Percentiles rank a stretch among this genome's conserved stretches.
These are phyloP conservation scores for Cyclotella atomus DNA, from an alignment of 108 stramenopile species.

Conservation along the genomic window DNA sequence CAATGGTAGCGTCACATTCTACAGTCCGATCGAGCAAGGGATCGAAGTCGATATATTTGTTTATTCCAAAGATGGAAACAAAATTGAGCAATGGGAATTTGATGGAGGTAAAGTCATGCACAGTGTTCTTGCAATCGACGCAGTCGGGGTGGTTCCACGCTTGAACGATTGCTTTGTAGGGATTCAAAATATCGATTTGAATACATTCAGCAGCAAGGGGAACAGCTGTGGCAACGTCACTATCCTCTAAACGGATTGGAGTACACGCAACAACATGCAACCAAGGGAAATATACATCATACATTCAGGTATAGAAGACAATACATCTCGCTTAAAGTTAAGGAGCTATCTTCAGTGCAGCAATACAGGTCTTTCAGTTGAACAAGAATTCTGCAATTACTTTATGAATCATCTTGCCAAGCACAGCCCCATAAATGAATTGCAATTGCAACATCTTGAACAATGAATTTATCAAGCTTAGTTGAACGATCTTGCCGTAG, in stretches of 20 bases:
- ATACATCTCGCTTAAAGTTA: not conserved
- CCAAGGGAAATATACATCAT: too few relatives aligned
- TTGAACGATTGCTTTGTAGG: constrained; percentile 58
- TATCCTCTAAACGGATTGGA: not conserved
- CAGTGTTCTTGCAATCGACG: constrained; percentile 65
- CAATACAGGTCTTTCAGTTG: too few relatives aligned
- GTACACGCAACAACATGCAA: too few relatives aligned
- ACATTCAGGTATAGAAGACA: too few relatives aligned
- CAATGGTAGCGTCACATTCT: constrained; percentile 65
- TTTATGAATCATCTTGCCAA: constrained; percentile 29
- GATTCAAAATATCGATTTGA: constrained; percentile 52
- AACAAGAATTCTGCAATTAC: not conserved
- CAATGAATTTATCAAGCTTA: not conserved
- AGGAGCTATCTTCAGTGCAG: too few relatives aligned
- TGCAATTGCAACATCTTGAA: constrained; percentile 26
- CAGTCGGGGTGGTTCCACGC: constrained; percentile 64
- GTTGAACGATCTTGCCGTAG: constrained; percentile 12
- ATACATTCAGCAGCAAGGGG: constrained; percentile 1
- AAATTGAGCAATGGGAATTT: constrained; percentile 53
- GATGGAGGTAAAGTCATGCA: constrained; percentile 53
- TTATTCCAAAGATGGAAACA: constrained; percentile 40
- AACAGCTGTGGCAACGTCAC: constrained; percentile 1
- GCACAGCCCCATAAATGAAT: constrained; percentile 56
- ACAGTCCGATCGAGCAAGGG: constrained; percentile 62
- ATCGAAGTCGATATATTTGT: constrained; percentile 70